phyloP scores from a whole-genome alignment of 371 early-diverging fungal genomes.

The Apophysomyces variabilis region DNA sequence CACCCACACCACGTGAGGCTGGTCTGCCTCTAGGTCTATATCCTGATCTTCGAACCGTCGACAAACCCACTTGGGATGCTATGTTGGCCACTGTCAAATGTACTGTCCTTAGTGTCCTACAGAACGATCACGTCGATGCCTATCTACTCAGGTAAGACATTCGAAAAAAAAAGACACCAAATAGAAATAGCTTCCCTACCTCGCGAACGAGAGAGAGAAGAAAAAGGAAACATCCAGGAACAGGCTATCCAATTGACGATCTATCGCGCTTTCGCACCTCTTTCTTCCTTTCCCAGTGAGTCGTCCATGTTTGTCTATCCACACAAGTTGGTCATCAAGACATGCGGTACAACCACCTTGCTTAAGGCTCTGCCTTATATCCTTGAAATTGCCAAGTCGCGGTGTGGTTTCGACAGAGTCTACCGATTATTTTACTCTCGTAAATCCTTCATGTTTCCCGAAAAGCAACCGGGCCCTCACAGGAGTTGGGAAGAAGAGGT shows the following conservation, averaged over 20 bases:
- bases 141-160: slow-evolving; percentile 76
- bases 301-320: slow-evolving; percentile 94
- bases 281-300: slow-evolving; percentile 59
- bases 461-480: slow-evolving; percentile 85
- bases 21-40: slow-evolving; percentile 31
- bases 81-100: slow-evolving; percentile 91
- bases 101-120: slow-evolving; percentile 78
- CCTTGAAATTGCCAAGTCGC: slow-evolving; percentile 74
- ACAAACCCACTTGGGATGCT: slow-evolving; percentile 77
- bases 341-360: slow-evolving; percentile 93
- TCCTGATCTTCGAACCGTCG: slow-evolving; percentile 75
- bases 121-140: slow-evolving; percentile 78
- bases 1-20: slow-evolving; percentile 30
- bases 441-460: slow-evolving; percentile 94
- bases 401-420: slow-evolving; percentile 66
- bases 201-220: neutral
- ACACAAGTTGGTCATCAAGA: slow-evolving; percentile 91
- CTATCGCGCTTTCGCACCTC: slow-evolving; percentile 7
- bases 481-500: slow-evolving; percentile 90
- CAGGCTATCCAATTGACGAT: slow-evolving; percentile 1
- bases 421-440: slow-evolving; percentile 90
- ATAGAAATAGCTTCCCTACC: neutral
- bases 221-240: neutral
- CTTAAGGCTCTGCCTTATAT: slow-evolving; percentile 83
- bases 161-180: neutral